Conservation (phyloP, 2,329 filamentous ascomycete species). For the Dactylonectria macrodidyma region DNA sequence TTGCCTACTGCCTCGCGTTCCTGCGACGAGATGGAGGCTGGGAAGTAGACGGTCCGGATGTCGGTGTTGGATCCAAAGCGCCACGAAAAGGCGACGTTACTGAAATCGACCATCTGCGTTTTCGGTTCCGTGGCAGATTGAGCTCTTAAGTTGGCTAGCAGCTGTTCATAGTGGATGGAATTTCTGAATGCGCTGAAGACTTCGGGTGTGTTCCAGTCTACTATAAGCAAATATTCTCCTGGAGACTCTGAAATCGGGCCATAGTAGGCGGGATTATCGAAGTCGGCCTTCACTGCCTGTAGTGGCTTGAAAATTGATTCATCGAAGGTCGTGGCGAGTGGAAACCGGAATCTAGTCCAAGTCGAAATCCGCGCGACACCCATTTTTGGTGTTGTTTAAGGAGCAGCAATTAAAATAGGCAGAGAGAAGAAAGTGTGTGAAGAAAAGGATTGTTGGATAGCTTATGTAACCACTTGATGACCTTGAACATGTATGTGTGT, state of each 20-base stretch:
- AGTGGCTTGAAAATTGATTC: background rate
- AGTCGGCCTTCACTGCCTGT: background rate
- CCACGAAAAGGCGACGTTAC: background rate
- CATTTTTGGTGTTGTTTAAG: background rate
- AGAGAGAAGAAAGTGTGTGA: background rate
- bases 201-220: background rate
- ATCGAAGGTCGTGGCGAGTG: background rate
- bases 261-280: background rate
- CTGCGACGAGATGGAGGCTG: background rate
- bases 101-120: background rate
- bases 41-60: background rate
- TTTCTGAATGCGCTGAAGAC: background rate
- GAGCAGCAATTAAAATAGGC: background rate
- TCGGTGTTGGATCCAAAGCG: background rate
- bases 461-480: too few relatives aligned
- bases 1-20: background rate
- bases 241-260: background rate
- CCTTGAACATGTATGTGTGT: too few relatives aligned
- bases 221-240: background rate
- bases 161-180: background rate
- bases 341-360: background rate
- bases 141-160: background rate
- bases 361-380: background rate
- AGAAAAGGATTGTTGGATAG: background rate
- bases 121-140: background rate